Conservation (phyloP, 176 grass and related monocot genomes). For the Triticum monococcum region DNA sequence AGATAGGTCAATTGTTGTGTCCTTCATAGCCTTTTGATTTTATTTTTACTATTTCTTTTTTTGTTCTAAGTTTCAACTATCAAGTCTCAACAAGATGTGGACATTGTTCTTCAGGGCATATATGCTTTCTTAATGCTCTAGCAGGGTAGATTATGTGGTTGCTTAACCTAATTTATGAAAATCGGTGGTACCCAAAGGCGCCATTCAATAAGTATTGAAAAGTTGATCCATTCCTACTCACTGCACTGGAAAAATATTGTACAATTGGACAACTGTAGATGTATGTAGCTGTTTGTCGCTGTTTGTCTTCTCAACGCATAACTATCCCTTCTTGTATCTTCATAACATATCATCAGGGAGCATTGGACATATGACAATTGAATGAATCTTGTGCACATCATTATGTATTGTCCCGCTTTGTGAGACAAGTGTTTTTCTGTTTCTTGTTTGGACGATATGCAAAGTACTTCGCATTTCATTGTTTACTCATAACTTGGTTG, state of each 20-base stretch:
- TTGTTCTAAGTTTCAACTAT: background rate
- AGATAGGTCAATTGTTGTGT: too few species aligned
- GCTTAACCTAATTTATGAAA: background rate
- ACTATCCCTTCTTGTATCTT: background rate
- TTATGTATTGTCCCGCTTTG: background rate
- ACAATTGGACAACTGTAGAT: background rate
- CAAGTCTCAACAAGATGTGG: background rate
- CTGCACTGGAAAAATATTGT: background rate
- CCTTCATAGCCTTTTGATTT: too few species aligned
- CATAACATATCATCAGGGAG: background rate
- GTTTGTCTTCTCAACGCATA: background rate
- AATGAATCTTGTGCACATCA: background rate
- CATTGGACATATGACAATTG: background rate
- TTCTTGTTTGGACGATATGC: background rate
- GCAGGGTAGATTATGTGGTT: background rate
- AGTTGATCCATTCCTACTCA: background rate
- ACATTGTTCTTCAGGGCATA: background rate
- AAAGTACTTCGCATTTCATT: background rate
- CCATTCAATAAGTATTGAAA: background rate
- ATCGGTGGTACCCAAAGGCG: background rate
- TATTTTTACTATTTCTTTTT: background rate
- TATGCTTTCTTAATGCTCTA: background rate
- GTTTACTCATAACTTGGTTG: background rate
- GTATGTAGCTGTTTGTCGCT: background rate
- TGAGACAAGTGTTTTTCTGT: background rate